A percentile compares a stretch with the other conserved stretches of the same genome.
These are phyloP conservation scores for Solanum neorickii DNA, from an alignment of 257 asterid genomes.

Conservation along the genomic window DNA sequence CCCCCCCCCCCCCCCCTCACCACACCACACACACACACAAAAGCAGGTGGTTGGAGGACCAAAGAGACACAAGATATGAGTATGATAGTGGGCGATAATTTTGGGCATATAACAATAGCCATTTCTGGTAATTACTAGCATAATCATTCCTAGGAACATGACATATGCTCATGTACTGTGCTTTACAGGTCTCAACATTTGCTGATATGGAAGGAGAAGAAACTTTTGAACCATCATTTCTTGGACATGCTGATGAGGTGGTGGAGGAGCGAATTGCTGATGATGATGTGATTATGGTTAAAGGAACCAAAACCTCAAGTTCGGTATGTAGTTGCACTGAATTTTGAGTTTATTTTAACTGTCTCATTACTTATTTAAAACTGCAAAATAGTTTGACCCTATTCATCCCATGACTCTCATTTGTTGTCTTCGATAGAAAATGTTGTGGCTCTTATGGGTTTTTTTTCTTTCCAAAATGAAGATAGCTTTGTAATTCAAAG, in stretches of 20 bases:
- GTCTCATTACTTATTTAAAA: not conserved
- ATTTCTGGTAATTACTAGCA: not conserved
- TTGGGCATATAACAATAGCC: not conserved
- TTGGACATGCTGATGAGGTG: constrained; percentile 87
- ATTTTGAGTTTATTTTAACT: not conserved
- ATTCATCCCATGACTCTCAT: not conserved
- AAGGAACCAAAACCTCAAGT: constrained; percentile 70
- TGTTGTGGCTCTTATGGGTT: not conserved
- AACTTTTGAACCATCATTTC: constrained; percentile 73
- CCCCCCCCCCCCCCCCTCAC: too few species aligned
- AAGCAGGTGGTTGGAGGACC: not conserved
- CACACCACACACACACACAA: too few species aligned
- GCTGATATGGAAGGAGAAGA: constrained; percentile 98
- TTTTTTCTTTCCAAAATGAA: not conserved
- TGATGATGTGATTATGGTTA: constrained; percentile 83
- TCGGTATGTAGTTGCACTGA: constrained; percentile 36
- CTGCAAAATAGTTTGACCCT: not conserved
- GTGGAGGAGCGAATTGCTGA: constrained; percentile 87
- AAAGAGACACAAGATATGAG: not conserved
- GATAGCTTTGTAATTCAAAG: not conserved
- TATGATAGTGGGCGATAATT: not conserved
- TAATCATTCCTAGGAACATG: not conserved
- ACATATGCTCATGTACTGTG: not conserved
- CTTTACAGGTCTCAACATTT: constrained; percentile 66
- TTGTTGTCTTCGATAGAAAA: not conserved